Base-by-base conservation (phyloP, 441 rosid species). In the Croton setiger region DNA sequence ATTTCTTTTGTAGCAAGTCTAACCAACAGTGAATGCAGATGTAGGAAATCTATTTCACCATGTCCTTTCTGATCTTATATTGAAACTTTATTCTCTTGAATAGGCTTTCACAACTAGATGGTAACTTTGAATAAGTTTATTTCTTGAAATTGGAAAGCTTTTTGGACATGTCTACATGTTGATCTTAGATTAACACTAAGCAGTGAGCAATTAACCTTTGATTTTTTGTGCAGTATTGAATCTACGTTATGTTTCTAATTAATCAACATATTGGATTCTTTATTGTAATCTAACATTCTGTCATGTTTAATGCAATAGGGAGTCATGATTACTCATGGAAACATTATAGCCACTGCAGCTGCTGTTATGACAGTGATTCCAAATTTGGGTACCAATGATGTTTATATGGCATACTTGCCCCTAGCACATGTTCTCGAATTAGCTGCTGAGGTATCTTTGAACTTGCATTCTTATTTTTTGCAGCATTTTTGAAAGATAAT, bases 381-480 rank as follows among this genome's bases (percentile, higher is more conserved):
- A 47, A 79, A 83, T 44, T 62, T 87, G 44, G 79, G 85, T 21
- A 76, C 35, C 21, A 75, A 79, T 66, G 96, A 94, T 69, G 82
- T 76, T 37, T 94, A 82, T 65, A 67, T 94, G 74, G 98, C 96
- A 4, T 94, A 90, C 79, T 86, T 94, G 86, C 97, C 98, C 60
- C 82, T 94, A 67, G 97, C 97, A 75, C 98, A 94, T 86, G 97
- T 94, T 75, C 86, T 94, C 66, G 97, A 94, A 72, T 83, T 94
- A 71, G 97, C 86, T 64, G 97, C 96, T 75, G 98, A 90, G 97
- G 98, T 91, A 70, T 39, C 62, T 65, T 68, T 27, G 63, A 35
- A 45, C 18, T 70, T 66, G 41, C 33, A 23, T 51, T 69, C 44
- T 60, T 74, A 55, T 78, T 78, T 31, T 53, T 47, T 69, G 14